phyloP scores from a whole-genome alignment of 441 rosid genomes.

The Capsella rubella region DNA sequence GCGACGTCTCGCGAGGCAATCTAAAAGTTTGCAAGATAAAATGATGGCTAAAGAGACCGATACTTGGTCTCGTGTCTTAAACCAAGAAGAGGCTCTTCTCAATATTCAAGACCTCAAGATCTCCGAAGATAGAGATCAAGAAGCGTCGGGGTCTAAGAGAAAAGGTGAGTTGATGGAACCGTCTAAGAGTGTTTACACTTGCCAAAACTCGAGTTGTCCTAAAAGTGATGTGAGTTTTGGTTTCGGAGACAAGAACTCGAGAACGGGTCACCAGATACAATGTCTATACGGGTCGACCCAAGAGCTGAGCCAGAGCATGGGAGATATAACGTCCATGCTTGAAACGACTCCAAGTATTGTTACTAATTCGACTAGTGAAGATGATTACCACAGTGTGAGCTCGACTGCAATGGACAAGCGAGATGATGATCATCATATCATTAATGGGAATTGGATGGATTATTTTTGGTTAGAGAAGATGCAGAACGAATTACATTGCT shows the following conservation, averaged over 20 bases:
- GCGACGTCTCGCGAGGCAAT: slow-evolving; percentile 42
- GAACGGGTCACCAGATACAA: slow-evolving; percentile 45
- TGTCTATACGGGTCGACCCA: slow-evolving; percentile 34
- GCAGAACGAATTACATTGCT: slow-evolving; percentile 15
- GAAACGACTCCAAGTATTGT: slow-evolving; percentile 25
- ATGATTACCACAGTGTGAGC: slow-evolving; percentile 22
- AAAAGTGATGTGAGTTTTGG: slow-evolving; percentile 37
- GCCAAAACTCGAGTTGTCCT: slow-evolving; percentile 44
- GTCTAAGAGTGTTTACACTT: slow-evolving; percentile 36
- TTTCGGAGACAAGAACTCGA: slow-evolving; percentile 43
- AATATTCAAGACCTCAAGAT: slow-evolving; percentile 41
- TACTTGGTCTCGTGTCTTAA: slow-evolving; percentile 48
- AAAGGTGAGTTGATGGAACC: slow-evolving; percentile 32
- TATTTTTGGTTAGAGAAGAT: slow-evolving; percentile 37
- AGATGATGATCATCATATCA: slow-evolving; percentile 5
- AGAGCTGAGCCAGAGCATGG: slow-evolving; percentile 23
- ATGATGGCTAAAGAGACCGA: slow-evolving; percentile 51
- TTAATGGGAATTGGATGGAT: slow-evolving; percentile 20
- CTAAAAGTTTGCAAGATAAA: slow-evolving; percentile 46
- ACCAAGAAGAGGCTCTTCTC: slow-evolving; percentile 45
- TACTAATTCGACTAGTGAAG: slow-evolving; percentile 23
- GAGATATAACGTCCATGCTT: slow-evolving; percentile 12
- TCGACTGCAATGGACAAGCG: slow-evolving; percentile 15
- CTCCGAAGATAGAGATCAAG: slow-evolving; percentile 31
- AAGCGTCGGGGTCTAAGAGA: slow-evolving; percentile 34